Evolutionary conservation across 345 rosid species (phyloP), one percentile per base, ranked within the genome.

Genomic region (Durio zibethinus): DNA sequence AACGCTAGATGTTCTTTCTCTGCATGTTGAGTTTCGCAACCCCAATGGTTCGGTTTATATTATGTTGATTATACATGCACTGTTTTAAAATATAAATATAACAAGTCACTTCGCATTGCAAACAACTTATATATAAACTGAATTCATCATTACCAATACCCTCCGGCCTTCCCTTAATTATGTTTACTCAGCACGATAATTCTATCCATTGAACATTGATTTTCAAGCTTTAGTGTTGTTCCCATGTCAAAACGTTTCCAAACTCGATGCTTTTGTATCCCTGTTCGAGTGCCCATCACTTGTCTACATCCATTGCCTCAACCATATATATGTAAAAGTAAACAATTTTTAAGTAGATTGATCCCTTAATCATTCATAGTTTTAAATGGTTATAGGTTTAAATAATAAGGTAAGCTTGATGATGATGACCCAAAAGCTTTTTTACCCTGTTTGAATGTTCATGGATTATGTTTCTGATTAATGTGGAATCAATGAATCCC

Each of bases 171-270:
- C 38, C 38, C 38, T 36, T 4, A 36, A 36, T 2, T 2, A 36
- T 36, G 38, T 4, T 36, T 36, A 36, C 38, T 36, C 5, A 4
- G 38, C 62, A 76, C 72, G 62, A 76, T 47, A 48, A 47, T 75
- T 66, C 7, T 48, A 63, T 63, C 72, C 62, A 33, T 47, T 31
- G 62, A 76, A 76, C 78, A 63, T 63, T 76, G 78, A 76, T 76
- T 63, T n/a, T 59, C 63, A 43, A 43, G 35, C 52, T 33, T 43
- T 18, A 42, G 43, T 63, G 62, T 64, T 33, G 45, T 20, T 38
- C 33, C 52, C 7, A 38, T 35, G 47, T 53, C 2, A 10, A 60
- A 27, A 67, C 48, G 35, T 76, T 47, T 48, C 62, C 16, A 12
- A 48, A 3, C n/a, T 42, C 78, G 27, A 76, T 76, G 78, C 47